phyloP scores from a whole-genome alignment of 1,139 yeast species.

The Debaryomyces udenii region DNA sequence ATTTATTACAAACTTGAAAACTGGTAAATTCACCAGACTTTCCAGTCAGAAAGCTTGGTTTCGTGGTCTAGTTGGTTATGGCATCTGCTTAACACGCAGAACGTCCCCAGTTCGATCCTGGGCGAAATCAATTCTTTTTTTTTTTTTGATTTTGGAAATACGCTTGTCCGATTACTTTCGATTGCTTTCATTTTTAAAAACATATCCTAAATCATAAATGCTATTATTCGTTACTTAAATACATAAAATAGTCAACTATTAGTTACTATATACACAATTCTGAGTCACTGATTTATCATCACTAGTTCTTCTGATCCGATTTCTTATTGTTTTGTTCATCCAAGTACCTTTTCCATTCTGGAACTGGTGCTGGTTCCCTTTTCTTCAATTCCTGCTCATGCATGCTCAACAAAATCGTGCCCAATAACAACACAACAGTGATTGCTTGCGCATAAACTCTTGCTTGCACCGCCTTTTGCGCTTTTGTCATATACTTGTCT shows the following conservation, averaged over 20 bases:
- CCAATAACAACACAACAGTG: slow-evolving; percentile 63
- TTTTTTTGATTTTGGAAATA: not conserved
- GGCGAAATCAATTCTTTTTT: slow-evolving; percentile 76
- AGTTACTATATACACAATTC: not conserved
- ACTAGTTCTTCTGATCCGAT: not conserved
- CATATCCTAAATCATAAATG: no score
- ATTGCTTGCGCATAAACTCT: slow-evolving; percentile 91
- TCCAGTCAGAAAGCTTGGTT: slow-evolving; percentile 33
- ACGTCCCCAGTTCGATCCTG: slow-evolving; percentile 99
- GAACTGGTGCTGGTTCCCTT: slow-evolving; percentile 33
- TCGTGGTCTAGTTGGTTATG: slow-evolving; percentile 98
- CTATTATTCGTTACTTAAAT: no score
- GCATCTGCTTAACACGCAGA: slow-evolving; percentile 99
- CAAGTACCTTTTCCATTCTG: slow-evolving; percentile 38
- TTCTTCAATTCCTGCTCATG: slow-evolving; percentile 52
- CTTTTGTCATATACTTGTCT: slow-evolving; percentile 70
- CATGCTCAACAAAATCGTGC: slow-evolving; percentile 61
- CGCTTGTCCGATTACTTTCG: no score
- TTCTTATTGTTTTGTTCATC: slow-evolving; percentile 19
- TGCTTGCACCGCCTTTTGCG: slow-evolving; percentile 88
- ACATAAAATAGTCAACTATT: not conserved
- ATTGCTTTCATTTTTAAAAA: no score
- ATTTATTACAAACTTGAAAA: no score
- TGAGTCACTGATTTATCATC: not conserved
- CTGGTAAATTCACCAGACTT: no score